A percentile compares a stretch with the other conserved stretches of the same genome.
Conservation (phyloP, 1,284 basidiomycete genomes). For the Flammula alnicola region DNA sequence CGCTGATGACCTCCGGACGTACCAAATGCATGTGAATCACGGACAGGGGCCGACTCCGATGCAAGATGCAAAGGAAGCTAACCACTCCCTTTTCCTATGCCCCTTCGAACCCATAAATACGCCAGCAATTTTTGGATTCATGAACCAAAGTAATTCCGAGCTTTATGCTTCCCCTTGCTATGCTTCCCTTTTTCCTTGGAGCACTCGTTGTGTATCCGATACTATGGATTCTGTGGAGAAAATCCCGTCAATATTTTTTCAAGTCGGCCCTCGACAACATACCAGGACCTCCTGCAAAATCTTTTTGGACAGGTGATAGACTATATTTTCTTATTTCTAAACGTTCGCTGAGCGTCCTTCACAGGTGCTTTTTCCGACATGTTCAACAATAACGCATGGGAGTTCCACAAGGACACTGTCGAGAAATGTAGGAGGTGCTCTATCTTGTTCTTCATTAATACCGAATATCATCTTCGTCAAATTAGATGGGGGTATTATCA, state of each 20-base stretch:
- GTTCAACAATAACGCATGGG: slow-evolving; percentile 29
- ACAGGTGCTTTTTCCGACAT: slow-evolving; percentile 30
- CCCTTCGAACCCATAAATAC: too few relatives aligned
- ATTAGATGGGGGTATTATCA: slow-evolving; percentile 29
- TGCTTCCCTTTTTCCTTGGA: too few relatives aligned
- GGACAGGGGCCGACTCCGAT: too few relatives aligned
- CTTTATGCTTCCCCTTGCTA: too few relatives aligned
- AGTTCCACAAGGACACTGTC: slow-evolving; percentile 28
- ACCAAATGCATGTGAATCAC: too few relatives aligned
- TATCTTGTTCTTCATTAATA: background rate
- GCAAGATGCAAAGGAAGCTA: too few relatives aligned
- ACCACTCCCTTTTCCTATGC: too few relatives aligned
- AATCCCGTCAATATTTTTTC: background rate
- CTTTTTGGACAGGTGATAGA: slow-evolving; percentile 21
- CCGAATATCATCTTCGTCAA: background rate
- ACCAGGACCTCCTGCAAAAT: slow-evolving; percentile 7
- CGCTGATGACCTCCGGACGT: too few relatives aligned
- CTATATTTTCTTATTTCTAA: too few relatives aligned
- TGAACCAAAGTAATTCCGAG: too few relatives aligned
- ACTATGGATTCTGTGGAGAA: slow-evolving; percentile 6
- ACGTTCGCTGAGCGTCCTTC: background rate
- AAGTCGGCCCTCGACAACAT: slow-evolving; percentile 9
- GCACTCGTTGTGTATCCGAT: too few relatives aligned
- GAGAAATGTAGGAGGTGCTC: slow-evolving; percentile 23
- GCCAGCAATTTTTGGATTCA: too few relatives aligned